Evolutionary conservation across 2,329 filamentous ascomycete genomes (phyloP).

Genomic region (Spiromastix sp.): DNA sequence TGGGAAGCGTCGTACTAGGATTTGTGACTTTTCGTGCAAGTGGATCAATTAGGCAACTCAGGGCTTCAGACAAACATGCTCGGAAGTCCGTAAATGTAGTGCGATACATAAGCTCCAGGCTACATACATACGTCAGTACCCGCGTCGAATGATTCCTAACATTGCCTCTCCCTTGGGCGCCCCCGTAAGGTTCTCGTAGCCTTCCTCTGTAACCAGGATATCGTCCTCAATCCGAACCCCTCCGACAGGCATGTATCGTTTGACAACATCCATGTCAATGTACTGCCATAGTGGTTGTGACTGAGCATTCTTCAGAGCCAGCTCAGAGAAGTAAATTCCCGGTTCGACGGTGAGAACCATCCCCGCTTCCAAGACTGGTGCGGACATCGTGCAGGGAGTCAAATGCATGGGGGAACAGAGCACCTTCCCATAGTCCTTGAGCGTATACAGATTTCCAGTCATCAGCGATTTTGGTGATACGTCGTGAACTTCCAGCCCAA

Average conservation of each 20-base stretch:
- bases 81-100: no score
- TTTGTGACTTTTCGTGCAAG: no score
- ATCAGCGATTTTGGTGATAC: slow-evolving; percentile 25
- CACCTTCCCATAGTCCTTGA: slow-evolving; percentile 10
- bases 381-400: slow-evolving; percentile 22
- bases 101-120: no score
- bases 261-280: slow-evolving; percentile 30
- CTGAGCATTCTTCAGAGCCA: slow-evolving; percentile 26
- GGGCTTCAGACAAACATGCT: no score
- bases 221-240: slow-evolving; percentile 44
- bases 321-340: slow-evolving; percentile 36
- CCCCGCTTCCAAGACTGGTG: slow-evolving; percentile 35
- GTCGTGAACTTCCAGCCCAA: slow-evolving; percentile 36
- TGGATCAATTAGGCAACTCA: no score
- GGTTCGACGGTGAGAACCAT: slow-evolving; percentile 50
- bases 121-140: slow-evolving; percentile 3
- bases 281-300: slow-evolving; percentile 22
- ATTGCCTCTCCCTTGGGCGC: slow-evolving; percentile 56
- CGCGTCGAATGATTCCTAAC: slow-evolving; percentile 28
- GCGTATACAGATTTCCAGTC: slow-evolving; percentile 21
- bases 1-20: no score
- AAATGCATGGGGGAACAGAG: slow-evolving; percentile 10
- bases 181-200: slow-evolving; percentile 63
- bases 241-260: slow-evolving; percentile 32
- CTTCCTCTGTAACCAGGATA: slow-evolving; percentile 58